Percentiles rank a stretch among this genome's conserved stretches.
These are phyloP conservation scores for Pichia thaimueangensis DNA, from an alignment of 805 yeast species.

Conservation along the genomic window DNA sequence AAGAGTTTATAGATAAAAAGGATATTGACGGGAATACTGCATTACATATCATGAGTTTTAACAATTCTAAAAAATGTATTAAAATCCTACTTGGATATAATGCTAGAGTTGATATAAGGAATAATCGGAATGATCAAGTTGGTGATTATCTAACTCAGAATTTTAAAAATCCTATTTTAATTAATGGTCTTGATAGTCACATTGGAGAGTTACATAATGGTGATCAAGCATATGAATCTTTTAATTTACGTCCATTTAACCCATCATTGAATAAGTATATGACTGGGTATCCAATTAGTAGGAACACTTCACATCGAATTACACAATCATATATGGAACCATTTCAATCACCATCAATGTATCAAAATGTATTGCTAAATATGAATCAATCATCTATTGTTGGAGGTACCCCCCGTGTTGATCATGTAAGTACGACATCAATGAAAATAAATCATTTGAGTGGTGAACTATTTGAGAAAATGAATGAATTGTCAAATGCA, in stretches of 20 bases:
- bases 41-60: conserved; percentile 43
- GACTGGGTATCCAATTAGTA: neutral
- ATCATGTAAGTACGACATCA: conserved; percentile 46
- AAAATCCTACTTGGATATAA: conserved; percentile 41
- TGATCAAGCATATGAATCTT: conserved; percentile 17
- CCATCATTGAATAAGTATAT: conserved; percentile 8
- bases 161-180: conserved; percentile 11
- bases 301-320: neutral
- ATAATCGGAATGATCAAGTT: conserved; percentile 37
- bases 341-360: conserved; percentile 6
- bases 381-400: conserved; percentile 4
- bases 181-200: conserved; percentile 4
- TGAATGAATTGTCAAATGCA: conserved; percentile 40
- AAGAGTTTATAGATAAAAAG: conserved; percentile 50
- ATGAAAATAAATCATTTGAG: conserved; percentile 47
- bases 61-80: conserved; percentile 40
- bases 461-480: conserved; percentile 42
- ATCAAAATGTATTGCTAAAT: conserved; percentile 1
- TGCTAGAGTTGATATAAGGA: conserved; percentile 47
- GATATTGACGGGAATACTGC: conserved; percentile 54
- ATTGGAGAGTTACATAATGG: neutral
- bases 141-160: conserved; percentile 33
- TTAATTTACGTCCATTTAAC: conserved; percentile 23
- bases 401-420: neutral
- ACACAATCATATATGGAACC: conserved; percentile 11